A percentile compares a stretch with the other conserved stretches of the same genome.
Evolutionary conservation across 768 basidiomycete species (phyloP).

Genomic region (Lactarius sanguifluus): DNA sequence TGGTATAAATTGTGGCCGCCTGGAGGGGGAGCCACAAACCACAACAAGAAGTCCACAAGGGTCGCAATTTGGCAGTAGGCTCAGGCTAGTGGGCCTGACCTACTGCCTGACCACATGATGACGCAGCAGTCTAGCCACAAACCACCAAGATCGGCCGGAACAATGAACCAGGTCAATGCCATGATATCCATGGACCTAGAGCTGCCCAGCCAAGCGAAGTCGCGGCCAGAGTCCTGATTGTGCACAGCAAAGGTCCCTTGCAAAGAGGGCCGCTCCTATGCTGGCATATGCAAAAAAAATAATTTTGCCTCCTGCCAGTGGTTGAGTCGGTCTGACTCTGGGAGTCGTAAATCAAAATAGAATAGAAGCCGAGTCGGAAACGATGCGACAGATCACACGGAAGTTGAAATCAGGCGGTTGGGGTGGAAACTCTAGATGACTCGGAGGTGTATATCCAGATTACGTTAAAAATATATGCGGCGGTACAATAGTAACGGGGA

Average conservation of each 20-base stretch:
- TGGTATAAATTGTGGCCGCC: neutral
- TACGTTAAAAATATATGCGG: constrained; percentile 22
- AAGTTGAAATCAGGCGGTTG: neutral
- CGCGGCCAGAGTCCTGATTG: neutral
- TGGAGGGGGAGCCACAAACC: neutral
- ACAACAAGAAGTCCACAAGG: neutral
- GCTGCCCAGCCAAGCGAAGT: neutral
- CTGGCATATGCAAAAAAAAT: too few species aligned
- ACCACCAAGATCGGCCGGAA: neutral
- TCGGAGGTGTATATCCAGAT: constrained; percentile 9
- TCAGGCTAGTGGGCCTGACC: too few species aligned
- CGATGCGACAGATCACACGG: neutral
- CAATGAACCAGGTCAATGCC: neutral
- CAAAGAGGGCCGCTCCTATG: too few species aligned
- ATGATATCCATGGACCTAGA: neutral
- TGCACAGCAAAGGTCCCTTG: neutral
- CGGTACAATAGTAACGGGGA: constrained; percentile 21
- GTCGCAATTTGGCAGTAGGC: neutral
- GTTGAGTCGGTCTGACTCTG: neutral
- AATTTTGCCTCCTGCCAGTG: too few species aligned
- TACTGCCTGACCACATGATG: neutral
- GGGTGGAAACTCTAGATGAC: constrained; percentile 2
- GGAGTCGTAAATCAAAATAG: neutral
- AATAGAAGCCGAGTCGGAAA: neutral
- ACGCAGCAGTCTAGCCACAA: neutral